phyloP scores from a whole-genome alignment of 805 yeast species.

The Torulaspora franciscae region DNA sequence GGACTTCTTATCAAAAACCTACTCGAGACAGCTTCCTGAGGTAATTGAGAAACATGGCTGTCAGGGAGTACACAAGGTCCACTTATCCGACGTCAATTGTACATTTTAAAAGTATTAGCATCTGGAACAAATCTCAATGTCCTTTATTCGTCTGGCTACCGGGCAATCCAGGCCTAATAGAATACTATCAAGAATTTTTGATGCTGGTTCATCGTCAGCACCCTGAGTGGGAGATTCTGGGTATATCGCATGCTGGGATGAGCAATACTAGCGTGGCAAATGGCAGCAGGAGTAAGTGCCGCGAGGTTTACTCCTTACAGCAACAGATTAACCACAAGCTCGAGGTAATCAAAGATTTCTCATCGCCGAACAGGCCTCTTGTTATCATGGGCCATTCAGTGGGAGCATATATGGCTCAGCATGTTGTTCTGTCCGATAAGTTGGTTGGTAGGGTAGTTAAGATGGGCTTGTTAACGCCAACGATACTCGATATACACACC shows the following conservation, averaged over 20 bases:
- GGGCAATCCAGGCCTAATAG: conserved; percentile 72
- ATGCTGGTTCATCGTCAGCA: conserved; percentile 38
- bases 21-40: neutral
- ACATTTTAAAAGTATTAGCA: conserved; percentile 11
- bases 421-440: conserved; percentile 37
- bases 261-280: conserved; percentile 17
- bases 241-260: conserved; percentile 65
- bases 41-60: conserved; percentile 7
- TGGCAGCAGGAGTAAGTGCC: conserved; percentile 12
- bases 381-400: conserved; percentile 63
- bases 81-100: conserved; percentile 22
- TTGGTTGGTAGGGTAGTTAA: conserved; percentile 36
- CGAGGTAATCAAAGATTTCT: conserved; percentile 42
- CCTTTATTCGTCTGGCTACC: conserved; percentile 58
- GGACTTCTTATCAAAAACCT: neutral
- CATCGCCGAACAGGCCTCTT: conserved; percentile 13
- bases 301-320: conserved; percentile 39
- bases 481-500: conserved; percentile 54
- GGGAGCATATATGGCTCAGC: conserved; percentile 61
- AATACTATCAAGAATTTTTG: conserved; percentile 56
- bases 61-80: conserved; percentile 11
- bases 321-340: conserved; percentile 58
- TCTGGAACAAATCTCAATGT: neutral
- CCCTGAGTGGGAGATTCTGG: conserved; percentile 49
- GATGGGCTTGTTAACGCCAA: conserved; percentile 65